Conservation (phyloP, 495 filamentous ascomycete genomes). For the Penicillium bovifimosum region DNA sequence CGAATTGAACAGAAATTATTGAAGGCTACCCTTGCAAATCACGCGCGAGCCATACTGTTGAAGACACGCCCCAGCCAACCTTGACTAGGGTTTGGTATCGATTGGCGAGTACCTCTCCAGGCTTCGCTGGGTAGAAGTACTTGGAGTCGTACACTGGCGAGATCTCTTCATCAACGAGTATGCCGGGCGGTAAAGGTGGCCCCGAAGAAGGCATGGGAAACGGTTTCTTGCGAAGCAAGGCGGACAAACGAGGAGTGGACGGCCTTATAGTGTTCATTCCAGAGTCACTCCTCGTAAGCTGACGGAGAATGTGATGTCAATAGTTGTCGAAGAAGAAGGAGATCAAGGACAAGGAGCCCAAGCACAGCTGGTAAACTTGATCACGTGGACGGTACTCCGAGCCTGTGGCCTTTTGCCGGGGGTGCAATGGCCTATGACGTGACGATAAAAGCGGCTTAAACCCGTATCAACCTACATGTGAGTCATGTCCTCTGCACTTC, state of each 20-base stretch:
- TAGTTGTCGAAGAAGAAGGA: conserved; percentile 13
- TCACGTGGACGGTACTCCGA: not conserved
- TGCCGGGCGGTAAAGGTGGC: conserved; percentile 23
- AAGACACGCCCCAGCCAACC: conserved; percentile 39
- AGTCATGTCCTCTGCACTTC: too few relatives aligned
- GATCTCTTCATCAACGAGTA: conserved; percentile 33
- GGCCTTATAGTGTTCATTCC: conserved; percentile 22
- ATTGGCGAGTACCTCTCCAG: conserved; percentile 36
- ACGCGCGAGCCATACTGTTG: conserved; percentile 40
- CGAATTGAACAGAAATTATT: conserved; percentile 14
- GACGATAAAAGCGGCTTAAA: too few relatives aligned
- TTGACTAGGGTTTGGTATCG: conserved; percentile 39
- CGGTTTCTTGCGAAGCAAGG: conserved; percentile 28
- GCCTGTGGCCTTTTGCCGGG: too few relatives aligned
- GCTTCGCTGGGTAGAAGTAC: conserved; percentile 39
- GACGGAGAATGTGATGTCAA: conserved; percentile 14
- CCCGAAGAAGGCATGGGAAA: conserved; percentile 27
- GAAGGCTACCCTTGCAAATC: conserved; percentile 31
- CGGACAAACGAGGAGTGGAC: conserved; percentile 18
- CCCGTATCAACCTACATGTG: too few relatives aligned
- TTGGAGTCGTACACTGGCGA: conserved; percentile 34
- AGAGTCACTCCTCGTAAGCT: conserved; percentile 16
- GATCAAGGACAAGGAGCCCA: conserved; percentile 3
- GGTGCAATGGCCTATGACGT: too few relatives aligned
- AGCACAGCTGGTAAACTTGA: not conserved